Evolutionary conservation across 83 land plant species (phyloP).

Genomic region (Picea mariana): DNA sequence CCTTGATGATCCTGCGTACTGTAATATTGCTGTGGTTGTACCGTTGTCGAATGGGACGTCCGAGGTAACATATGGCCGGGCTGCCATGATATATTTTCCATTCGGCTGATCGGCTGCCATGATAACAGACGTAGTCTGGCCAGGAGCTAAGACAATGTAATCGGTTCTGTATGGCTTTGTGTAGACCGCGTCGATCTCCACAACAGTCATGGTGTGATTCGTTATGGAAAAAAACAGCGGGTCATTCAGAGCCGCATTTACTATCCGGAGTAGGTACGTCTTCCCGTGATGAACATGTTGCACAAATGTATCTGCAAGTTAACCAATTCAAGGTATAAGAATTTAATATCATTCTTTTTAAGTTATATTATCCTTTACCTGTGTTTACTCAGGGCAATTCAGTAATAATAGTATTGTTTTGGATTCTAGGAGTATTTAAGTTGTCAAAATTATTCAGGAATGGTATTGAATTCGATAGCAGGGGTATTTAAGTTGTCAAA

Average conservation of each 20-base stretch:
- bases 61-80: conserved; percentile 39
- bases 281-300: conserved; percentile 44
- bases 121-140: conserved; percentile 68
- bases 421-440: not conserved
- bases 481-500: too few relatives aligned
- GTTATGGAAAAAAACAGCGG: conserved; percentile 65
- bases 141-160: conserved; percentile 67
- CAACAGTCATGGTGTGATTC: conserved; percentile 61
- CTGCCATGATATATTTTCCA: conserved; percentile 44
- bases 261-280: conserved; percentile 64
- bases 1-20: conserved; percentile 19
- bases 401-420: not conserved
- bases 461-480: too few relatives aligned
- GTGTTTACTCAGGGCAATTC: not conserved
- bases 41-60: conserved; percentile 46
- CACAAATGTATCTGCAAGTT: conserved; percentile 42
- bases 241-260: conserved; percentile 70
- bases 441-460: too few relatives aligned
- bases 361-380: not conserved
- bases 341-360: not conserved
- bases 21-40: conserved; percentile 44
- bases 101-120: conserved; percentile 40
- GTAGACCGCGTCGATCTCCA: conserved; percentile 60
- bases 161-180: conserved; percentile 52
- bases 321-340: not conserved